phyloP scores from a whole-genome alignment of 2,329 filamentous ascomycete species.

The Ophiosphaerella korrae region DNA sequence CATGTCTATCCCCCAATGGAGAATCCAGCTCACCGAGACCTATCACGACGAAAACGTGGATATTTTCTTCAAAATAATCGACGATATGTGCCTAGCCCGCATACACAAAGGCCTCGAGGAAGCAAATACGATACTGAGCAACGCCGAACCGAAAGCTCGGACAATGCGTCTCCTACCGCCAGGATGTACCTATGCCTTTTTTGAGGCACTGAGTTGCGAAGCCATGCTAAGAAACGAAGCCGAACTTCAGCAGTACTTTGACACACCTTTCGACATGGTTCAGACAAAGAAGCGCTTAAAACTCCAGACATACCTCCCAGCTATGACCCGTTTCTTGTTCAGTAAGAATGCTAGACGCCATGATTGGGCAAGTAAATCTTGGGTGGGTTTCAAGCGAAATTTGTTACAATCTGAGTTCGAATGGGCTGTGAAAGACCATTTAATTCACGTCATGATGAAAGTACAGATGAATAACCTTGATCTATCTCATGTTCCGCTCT shows the following conservation, averaged over 20 bases:
- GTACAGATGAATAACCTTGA: constrained; percentile 63
- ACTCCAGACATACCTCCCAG: constrained; percentile 75
- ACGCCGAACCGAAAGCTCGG: constrained; percentile 57
- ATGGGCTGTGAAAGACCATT: constrained; percentile 78
- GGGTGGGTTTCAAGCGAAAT: constrained; percentile 67
- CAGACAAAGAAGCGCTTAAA: constrained; percentile 80
- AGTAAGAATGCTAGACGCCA: constrained; percentile 67
- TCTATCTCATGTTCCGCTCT: constrained; percentile 64
- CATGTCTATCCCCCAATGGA: constrained; percentile 49
- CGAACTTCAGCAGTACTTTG: constrained; percentile 67
- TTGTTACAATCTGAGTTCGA: constrained; percentile 80
- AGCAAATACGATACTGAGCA: constrained; percentile 48
- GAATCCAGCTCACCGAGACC: constrained; percentile 47
- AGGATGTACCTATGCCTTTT: constrained; percentile 76
- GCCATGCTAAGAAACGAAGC: constrained; percentile 69
- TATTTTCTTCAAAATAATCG: constrained; percentile 51
- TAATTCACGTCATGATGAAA: constrained; percentile 69
- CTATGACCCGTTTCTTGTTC: constrained; percentile 85
- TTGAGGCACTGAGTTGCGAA: constrained; percentile 85
- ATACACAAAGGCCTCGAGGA: constrained; percentile 51
- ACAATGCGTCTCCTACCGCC: constrained; percentile 58
- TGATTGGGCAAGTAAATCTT: constrained; percentile 71
- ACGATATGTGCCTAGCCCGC: constrained; percentile 52
- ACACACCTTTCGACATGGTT: constrained; percentile 80
- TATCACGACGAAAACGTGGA: constrained; percentile 53